Conservation (phyloP, 75 land plant genomes). For the Selaginella moellendorffii region DNA sequence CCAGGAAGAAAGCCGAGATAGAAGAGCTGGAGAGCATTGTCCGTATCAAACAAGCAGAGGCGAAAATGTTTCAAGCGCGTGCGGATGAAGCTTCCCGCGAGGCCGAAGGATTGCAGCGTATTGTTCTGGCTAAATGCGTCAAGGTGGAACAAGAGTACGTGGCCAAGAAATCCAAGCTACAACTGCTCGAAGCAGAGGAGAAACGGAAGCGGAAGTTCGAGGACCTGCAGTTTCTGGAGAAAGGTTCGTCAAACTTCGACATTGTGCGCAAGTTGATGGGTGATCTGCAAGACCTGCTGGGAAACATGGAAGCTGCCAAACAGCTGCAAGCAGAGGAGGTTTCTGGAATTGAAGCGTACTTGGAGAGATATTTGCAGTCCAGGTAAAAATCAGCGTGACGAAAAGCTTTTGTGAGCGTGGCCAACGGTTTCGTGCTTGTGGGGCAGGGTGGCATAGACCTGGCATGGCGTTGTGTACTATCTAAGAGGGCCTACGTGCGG, state of each 20-base stretch:
- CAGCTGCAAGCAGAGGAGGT: background rate
- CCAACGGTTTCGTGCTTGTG: too few species aligned
- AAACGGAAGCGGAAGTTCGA: conserved; percentile 49
- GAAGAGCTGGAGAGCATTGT: conserved; percentile 82
- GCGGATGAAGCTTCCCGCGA: conserved; percentile 85
- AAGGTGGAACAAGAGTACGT: conserved; percentile 72
- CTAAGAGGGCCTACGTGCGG: too few species aligned
- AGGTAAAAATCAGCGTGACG: too few species aligned
- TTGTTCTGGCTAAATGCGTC: conserved; percentile 48
- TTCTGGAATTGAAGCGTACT: background rate
- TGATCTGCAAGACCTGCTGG: background rate
- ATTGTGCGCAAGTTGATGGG: background rate
- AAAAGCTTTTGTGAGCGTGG: too few species aligned
- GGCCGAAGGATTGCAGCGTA: conserved; percentile 71
- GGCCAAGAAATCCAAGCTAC: conserved; percentile 40
- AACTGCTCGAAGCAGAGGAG: conserved; percentile 58
- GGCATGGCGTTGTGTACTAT: too few species aligned
- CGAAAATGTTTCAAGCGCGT: conserved; percentile 72
- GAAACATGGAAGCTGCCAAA: background rate
- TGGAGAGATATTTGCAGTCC: background rate
- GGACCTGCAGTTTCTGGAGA: conserved; percentile 56
- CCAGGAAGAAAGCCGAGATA: conserved; percentile 43
- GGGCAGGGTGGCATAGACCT: too few species aligned
- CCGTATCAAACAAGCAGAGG: conserved; percentile 72
- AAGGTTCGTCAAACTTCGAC: conserved; percentile 10